phyloP scores from a whole-genome alignment of 257 asterid species.

The Solanum megistacrolobum region DNA sequence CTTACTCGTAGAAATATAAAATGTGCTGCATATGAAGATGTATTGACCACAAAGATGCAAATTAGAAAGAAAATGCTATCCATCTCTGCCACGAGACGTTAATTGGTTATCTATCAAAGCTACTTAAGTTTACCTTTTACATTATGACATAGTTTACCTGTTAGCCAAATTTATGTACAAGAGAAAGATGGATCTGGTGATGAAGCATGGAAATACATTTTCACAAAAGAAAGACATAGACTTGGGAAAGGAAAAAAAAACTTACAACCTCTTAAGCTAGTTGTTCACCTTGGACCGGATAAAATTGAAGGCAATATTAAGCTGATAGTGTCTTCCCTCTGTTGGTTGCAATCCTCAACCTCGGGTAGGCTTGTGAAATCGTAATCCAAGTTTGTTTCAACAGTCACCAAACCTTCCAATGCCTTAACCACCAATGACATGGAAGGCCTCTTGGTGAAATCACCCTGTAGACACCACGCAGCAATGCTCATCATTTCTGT shows the following conservation, averaged over 20 bases:
- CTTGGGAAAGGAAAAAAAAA: background rate
- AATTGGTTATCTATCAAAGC: background rate
- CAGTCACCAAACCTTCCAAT: slow-evolving; percentile 6
- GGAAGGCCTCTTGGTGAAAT: slow-evolving; percentile 14
- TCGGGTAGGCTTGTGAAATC: background rate
- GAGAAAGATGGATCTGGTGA: background rate
- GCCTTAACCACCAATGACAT: slow-evolving; percentile 18
- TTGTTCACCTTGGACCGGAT: slow-evolving; percentile 6
- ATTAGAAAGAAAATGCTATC: background rate
- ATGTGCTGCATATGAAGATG: background rate
- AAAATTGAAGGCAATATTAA: background rate
- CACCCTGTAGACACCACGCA: slow-evolving; percentile 14
- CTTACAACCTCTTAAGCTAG: background rate
- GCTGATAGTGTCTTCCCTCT: background rate
- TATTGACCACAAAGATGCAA: background rate
- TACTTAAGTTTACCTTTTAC: background rate
- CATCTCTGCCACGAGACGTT: background rate
- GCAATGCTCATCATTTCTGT: slow-evolving; percentile 7
- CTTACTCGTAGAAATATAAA: background rate
- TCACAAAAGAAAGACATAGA: background rate
- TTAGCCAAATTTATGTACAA: background rate
- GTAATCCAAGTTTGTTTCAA: slow-evolving; percentile 1
- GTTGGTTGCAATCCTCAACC: background rate
- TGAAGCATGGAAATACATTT: background rate
- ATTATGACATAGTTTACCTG: background rate